These are phyloP conservation scores for Claviceps cyperi DNA, from an alignment of 2,329 filamentous ascomycete species.

Conservation along the genomic window DNA sequence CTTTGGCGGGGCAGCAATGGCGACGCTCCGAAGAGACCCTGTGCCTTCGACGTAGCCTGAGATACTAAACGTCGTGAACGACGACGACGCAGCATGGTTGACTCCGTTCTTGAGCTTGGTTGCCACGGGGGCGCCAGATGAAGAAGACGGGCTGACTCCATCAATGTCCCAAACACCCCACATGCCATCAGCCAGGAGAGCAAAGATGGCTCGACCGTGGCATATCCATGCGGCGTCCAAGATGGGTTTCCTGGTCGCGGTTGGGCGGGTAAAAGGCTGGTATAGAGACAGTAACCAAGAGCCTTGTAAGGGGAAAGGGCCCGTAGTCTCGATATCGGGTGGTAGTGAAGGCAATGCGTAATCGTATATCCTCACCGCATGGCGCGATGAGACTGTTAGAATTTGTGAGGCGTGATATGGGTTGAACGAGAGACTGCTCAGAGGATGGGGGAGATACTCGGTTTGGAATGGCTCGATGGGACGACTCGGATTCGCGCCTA, in stretches of 20 bases:
- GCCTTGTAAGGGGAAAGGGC: conserved; percentile 41
- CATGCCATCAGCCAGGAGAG: conserved; percentile 46
- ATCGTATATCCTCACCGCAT: conserved; percentile 48
- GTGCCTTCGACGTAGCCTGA: conserved; percentile 48
- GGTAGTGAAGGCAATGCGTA: conserved; percentile 39
- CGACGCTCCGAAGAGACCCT: conserved; percentile 33
- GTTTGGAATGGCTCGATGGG: conserved; percentile 41
- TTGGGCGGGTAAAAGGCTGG: conserved; percentile 36
- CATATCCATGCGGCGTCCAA: conserved; percentile 48
- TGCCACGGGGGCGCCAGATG: conserved; percentile 27
- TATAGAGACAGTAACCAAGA: conserved; percentile 52
- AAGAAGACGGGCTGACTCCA: conserved; percentile 33
- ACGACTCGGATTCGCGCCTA: conserved; percentile 15
- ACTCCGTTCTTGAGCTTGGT: conserved; percentile 37
- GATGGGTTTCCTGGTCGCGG: conserved; percentile 41
- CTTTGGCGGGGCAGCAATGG: conserved; percentile 18
- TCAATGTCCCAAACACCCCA: conserved; percentile 58
- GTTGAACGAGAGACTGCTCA: conserved; percentile 46
- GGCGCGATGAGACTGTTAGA: conserved; percentile 37
- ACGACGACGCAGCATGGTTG: conserved; percentile 41
- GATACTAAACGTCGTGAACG: conserved; percentile 44
- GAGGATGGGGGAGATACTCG: conserved; percentile 40
- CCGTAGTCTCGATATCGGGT: conserved; percentile 33
- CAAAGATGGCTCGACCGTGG: conserved; percentile 43
- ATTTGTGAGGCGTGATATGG: conserved; percentile 43